A percentile compares a stretch with the other conserved stretches of the same genome.
Conservation (phyloP, 495 filamentous ascomycete species). For the Penicillium egyptiacum region DNA sequence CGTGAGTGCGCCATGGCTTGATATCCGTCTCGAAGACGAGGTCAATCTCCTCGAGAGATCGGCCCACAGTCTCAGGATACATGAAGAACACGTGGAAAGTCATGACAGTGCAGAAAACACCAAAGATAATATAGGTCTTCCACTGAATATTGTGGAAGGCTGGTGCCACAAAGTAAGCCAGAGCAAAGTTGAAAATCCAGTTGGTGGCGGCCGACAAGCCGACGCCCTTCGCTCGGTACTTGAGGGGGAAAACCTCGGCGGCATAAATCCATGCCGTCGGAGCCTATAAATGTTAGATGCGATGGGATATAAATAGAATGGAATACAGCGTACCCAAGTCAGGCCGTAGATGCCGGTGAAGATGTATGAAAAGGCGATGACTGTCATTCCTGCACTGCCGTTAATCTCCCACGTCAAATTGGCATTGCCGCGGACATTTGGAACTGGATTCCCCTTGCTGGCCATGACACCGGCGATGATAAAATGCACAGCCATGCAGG, state of each 20-base stretch:
- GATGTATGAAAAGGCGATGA: constrained; percentile 77
- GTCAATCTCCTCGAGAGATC: constrained; percentile 70
- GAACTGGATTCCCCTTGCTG: constrained; percentile 52
- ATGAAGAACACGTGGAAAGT: constrained; percentile 64
- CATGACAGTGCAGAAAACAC: constrained; percentile 63
- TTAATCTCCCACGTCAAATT: constrained; percentile 66
- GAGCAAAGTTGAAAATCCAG: constrained; percentile 76
- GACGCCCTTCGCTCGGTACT: constrained; percentile 72
- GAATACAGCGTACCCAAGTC: constrained; percentile 46
- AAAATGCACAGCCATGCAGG: constrained; percentile 65
- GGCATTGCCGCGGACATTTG: constrained; percentile 60
- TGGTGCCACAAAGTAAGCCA: constrained; percentile 69
- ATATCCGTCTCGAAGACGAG: constrained; percentile 35
- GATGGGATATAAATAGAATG: neutral
- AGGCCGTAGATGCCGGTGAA: constrained; percentile 75
- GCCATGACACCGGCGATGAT: constrained; percentile 57
- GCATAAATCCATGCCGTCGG: constrained; percentile 75
- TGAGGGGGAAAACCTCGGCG: constrained; percentile 72
- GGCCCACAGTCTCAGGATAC: constrained; percentile 70
- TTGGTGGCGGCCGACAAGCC: constrained; percentile 65
- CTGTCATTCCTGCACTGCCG: constrained; percentile 62
- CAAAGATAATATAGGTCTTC: constrained; percentile 74
- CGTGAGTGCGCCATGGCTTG: constrained; percentile 31
- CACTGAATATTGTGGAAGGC: constrained; percentile 71
- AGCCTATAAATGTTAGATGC: constrained; percentile 40